Evolutionary conservation across 192 early-diverging fungal genomes (phyloP).

Genomic region (Gonapodya sp.): DNA sequence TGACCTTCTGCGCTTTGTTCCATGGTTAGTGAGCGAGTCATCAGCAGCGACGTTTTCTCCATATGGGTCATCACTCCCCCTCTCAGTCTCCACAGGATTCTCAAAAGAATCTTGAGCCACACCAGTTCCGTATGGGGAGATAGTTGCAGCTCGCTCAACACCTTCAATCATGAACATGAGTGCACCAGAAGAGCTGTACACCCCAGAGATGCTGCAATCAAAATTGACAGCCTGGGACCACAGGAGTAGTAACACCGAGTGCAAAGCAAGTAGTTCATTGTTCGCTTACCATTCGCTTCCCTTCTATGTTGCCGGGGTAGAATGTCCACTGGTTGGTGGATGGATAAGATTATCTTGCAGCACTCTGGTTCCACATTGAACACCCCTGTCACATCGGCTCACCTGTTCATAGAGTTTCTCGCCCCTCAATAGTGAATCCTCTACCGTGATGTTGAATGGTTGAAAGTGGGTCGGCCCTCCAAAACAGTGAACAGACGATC

Average conservation of each 20-base stretch:
- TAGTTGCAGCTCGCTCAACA: not conserved
- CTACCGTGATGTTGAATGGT: too few species aligned
- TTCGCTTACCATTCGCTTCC: not conserved
- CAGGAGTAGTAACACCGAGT: not conserved
- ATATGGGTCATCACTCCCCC: not conserved
- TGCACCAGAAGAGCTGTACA: not conserved
- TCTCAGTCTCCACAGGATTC: not conserved
- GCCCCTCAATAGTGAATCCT: not conserved
- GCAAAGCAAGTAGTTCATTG: too few species aligned
- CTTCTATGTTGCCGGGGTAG: slow-evolving; percentile 2
- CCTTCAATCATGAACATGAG: not conserved
- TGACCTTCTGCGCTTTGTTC: not conserved
- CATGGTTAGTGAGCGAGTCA: not conserved
- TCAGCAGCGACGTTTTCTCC: too few species aligned
- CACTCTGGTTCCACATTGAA: too few species aligned
- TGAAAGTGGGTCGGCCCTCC: too few species aligned
- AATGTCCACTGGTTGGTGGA: not conserved
- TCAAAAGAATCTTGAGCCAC: not conserved
- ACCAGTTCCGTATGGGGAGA: not conserved
- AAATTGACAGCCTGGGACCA: not conserved
- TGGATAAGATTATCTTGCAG: too few species aligned
- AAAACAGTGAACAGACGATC: not conserved
- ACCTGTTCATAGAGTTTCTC: not conserved
- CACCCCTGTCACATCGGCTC: too few species aligned
- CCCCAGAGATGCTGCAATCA: not conserved